Evolutionary conservation across 352 stramenopile species (phyloP), one percentile per base, ranked within the genome.

Genomic region (Phytophthora podocarpi): DNA sequence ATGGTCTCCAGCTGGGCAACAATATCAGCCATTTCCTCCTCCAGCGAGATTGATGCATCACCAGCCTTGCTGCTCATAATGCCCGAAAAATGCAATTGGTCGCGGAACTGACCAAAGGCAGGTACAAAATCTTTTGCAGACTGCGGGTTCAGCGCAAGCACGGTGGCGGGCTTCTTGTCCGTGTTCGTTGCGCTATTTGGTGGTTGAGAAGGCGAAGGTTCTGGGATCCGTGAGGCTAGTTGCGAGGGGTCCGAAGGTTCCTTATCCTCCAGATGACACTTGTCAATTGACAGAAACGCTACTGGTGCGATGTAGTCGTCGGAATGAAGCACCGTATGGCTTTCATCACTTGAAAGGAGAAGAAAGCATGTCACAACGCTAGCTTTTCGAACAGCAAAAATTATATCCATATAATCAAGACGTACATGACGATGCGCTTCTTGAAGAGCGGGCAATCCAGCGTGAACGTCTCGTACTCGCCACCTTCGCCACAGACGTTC

Each of bases 391-490:
- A 60, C 26, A 43, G 20, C 18, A 51, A 32, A 8, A 51, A 23
- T 5, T 31, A 20, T n/a, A 30, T 16, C 1, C 9, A 12, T 4
- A 18, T 10, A 18, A 48, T n/a, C n/a, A 45, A 47, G n/a, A 56
- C 73, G 21, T 90, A 95, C 82, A 97, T 82, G 40, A 96, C 85
- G 50, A 98, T 96, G 13, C 91, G 80, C 64, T 97, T 93, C 59
- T 96, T 93, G 56, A 99, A 98, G 3, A 98, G 74, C 21, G 95
- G 93, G 67, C 91, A 99, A 82, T 99, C 95, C n/a, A 99, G 70
- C 21, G 98, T 98, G 26, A 99, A 80, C 2, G 97, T 98, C 82
- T 99, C 98, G 82, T 99, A 99, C 75, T 99, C 98, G 16, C 98
- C 98, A 32, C 98, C 98, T 84, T 99, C 98, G 13, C 98, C 98